A percentile compares a stretch with the other conserved stretches of the same genome.
These are phyloP conservation scores for Tulasnella sp. DNA, from an alignment of 768 basidiomycete species.

Conservation along the genomic window DNA sequence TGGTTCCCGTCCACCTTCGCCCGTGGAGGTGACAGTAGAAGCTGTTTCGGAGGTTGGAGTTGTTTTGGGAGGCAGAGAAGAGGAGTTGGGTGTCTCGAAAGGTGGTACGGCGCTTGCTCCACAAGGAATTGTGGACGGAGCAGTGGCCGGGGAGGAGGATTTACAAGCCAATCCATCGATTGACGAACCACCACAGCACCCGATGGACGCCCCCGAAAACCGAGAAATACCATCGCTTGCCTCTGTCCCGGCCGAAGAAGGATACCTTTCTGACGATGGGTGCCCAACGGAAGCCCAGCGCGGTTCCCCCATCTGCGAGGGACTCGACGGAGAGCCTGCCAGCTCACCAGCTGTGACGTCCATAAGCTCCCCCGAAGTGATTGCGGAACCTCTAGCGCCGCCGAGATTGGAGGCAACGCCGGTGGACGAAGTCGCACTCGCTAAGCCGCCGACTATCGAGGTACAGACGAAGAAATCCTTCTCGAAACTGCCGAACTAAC, in stretches of 20 bases:
- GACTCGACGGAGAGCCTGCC: not conserved
- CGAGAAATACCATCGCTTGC: not conserved
- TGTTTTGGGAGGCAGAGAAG: not conserved
- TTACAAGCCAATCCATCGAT: not conserved
- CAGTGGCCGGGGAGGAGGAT: not conserved
- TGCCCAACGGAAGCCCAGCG: not conserved
- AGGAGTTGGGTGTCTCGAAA: not conserved
- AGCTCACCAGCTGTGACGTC: not conserved
- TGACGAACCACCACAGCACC: not conserved
- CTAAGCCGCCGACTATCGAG: not conserved
- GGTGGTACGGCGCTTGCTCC: not conserved
- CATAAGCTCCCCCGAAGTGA: not conserved
- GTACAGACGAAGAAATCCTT: not conserved
- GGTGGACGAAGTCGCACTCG: not conserved
- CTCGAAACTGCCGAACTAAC: too few relatives aligned
- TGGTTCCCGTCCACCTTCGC: not conserved
- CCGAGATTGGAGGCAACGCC: not conserved
- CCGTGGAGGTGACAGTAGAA: not conserved
- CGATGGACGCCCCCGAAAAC: not conserved
- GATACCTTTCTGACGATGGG: not conserved
- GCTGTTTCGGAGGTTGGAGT: not conserved
- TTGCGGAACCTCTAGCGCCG: not conserved
- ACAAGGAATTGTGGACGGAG: not conserved
- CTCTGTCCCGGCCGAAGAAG: not conserved
- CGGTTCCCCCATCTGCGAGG: not conserved